Base-by-base conservation (phyloP, 257 asterid species). In the Avicennia marina region DNA sequence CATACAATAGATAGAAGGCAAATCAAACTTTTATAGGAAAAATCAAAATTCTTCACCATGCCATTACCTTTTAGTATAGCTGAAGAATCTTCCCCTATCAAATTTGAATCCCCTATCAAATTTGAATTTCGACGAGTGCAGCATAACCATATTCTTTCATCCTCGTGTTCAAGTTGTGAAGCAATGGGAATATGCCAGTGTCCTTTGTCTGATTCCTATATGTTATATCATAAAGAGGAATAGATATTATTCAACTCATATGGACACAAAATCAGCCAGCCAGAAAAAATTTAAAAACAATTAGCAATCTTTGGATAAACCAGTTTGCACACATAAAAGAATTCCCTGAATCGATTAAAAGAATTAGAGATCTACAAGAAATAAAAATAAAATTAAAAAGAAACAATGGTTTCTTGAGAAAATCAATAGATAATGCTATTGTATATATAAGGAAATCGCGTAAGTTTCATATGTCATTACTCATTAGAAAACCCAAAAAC, bases 101-200 rank as follows among this genome's bases (percentile, higher is more conserved):
- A 60, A 52, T 53, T 71, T 25, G 86, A 58, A 40, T 70, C 63
- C 55, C 71, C 61, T 19, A 49, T 63, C 56, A 45, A 60, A 52
- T 53, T 71, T 25, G 86, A 58, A 40, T 70, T 65, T 58, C 71
- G 59, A 19, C 97, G 83, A 19, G 82, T 78, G 63, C 82, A 66
- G 66, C 95, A 86, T 65, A 86, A 72, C 94, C 97, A 89, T 42
- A 69, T 64, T 45, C 91, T 69, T 61, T 89, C 80, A 39, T 67
- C 81, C 74, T 86, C 89, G 13, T 72, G 73, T 53, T 77, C 83
- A 27, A 56, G 51, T 61, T 83, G 84, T 12, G 95, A 79, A 64
- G 47, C 77, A 43, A 83, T 64, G 18, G 97, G 95, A 69, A 89
- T 62, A 69, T 89, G 97, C 95, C 97, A 89, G 66, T 81, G 85